These are phyloP conservation scores for Metschnikowia chrysomelidarum DNA, from an alignment of 805 yeast genomes.

Conservation along the genomic window DNA sequence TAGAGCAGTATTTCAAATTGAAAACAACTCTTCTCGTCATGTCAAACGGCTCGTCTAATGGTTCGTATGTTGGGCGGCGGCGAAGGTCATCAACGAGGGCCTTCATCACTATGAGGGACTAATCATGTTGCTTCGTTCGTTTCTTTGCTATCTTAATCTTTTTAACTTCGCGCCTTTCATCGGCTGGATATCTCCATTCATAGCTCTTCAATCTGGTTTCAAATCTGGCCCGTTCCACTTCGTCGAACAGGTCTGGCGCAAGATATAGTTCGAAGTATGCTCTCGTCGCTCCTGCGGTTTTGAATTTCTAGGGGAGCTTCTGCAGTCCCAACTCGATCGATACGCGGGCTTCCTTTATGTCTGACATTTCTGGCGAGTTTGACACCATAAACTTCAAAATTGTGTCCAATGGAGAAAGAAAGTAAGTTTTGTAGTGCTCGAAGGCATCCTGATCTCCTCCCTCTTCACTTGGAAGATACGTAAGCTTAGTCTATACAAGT, in stretches of 20 bases:
- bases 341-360: background rate
- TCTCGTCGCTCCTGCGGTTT: background rate
- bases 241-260: background rate
- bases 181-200: too few species aligned
- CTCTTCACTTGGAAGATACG: background rate
- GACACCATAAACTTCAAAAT: background rate
- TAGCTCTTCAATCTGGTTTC: background rate
- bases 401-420: background rate
- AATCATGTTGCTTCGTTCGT: too few species aligned
- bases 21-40: background rate
- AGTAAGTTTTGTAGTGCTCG: background rate
- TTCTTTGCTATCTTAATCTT: background rate
- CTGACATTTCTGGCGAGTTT: background rate
- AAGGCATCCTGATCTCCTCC: background rate
- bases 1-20: constrained; percentile 1
- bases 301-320: background rate
- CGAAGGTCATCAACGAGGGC: too few species aligned
- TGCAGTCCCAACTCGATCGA: background rate
- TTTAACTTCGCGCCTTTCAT: background rate
- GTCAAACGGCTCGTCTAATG: background rate
- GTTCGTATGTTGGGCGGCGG: background rate
- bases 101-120: too few species aligned
- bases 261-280: background rate
- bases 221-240: background rate
- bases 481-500: background rate